These are phyloP conservation scores for Grosmannia serpens DNA, from an alignment of 2,329 filamentous ascomycete species.

Conservation along the genomic window DNA sequence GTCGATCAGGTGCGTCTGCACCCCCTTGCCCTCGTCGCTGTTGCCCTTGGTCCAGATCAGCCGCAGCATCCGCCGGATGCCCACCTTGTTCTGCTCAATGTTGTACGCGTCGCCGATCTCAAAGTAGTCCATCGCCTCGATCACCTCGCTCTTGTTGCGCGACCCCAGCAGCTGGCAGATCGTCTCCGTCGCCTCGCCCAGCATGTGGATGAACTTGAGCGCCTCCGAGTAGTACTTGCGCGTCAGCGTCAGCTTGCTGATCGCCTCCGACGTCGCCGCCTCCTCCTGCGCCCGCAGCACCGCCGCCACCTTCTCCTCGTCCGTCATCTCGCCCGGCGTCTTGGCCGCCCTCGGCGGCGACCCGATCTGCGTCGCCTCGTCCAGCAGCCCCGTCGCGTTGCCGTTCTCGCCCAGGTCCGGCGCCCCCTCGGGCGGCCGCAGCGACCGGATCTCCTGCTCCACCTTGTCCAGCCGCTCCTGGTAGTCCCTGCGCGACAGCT, in stretches of 20 bases:
- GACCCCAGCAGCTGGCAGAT: slow-evolving; percentile 85
- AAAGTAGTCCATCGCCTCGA: slow-evolving; percentile 98
- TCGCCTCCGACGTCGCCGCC: slow-evolving; percentile 76
- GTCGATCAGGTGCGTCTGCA: slow-evolving; percentile 92
- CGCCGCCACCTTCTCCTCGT: slow-evolving; percentile 63
- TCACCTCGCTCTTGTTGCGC: slow-evolving; percentile 95
- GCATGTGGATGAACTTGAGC: slow-evolving; percentile 81
- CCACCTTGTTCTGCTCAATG: slow-evolving; percentile 81
- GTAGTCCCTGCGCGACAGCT: slow-evolving; percentile 80
- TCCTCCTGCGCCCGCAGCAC: slow-evolving; percentile 75
- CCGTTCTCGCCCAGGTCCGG: slow-evolving; percentile 64
- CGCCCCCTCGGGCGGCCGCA: slow-evolving; percentile 66
- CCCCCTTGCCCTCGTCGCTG: slow-evolving; percentile 96
- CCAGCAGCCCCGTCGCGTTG: slow-evolving; percentile 61
- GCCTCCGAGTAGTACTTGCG: slow-evolving; percentile 90
- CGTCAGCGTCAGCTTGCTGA: slow-evolving; percentile 78
- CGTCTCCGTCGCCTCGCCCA: slow-evolving; percentile 69
- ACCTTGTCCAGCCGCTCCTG: slow-evolving; percentile 68
- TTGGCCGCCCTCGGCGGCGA: slow-evolving; percentile 55
- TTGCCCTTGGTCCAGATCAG: slow-evolving; percentile 99
- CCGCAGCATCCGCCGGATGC: slow-evolving; percentile 89
- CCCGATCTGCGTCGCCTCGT: slow-evolving; percentile 77
- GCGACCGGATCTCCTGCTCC: slow-evolving; percentile 66
- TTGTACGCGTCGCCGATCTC: slow-evolving; percentile 93
- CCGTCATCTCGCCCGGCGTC: slow-evolving; percentile 49